A percentile compares a stretch with the other conserved stretches of the same genome.
Evolutionary conservation across 768 basidiomycete species (phyloP).

Genomic region (Boletus rubescentipes): DNA sequence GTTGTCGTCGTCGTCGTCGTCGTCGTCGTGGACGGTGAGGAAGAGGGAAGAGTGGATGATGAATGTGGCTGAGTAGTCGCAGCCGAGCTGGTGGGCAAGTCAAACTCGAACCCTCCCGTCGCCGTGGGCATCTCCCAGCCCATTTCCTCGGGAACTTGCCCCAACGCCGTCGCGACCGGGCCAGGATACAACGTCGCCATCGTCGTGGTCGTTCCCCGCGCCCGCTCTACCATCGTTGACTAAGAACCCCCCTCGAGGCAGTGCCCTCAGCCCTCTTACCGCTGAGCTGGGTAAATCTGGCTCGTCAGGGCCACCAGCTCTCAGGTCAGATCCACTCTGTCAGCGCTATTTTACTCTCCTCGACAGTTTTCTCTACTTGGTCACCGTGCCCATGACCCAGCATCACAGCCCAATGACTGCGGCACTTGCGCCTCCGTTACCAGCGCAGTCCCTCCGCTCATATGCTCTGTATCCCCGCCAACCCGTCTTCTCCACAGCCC

Average conservation of each 20-base stretch:
- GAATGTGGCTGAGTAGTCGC: constrained; percentile 25
- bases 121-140: constrained; percentile 27
- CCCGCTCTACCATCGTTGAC: constrained; percentile 10
- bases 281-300: constrained; percentile 17
- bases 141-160: constrained; percentile 51
- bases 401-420: no score
- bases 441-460: no score
- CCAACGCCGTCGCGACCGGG: constrained; percentile 45
- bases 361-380: no score
- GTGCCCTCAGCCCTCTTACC: constrained; percentile 14
- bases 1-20: constrained; percentile 14
- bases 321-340: no score
- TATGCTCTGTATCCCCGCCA: no score
- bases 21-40: constrained; percentile 8
- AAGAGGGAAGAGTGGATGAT: constrained; percentile 15
- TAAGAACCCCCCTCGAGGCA: constrained; percentile 18
- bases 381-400: no score
- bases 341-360: no score
- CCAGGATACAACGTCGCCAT: constrained; percentile 46
- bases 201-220: constrained; percentile 17
- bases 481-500: no score
- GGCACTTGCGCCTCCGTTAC: no score
- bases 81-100: constrained; percentile 47
- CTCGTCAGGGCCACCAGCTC: neutral
- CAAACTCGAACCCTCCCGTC: constrained; percentile 59